A percentile compares a stretch with the other conserved stretches of the same genome.
Conservation (phyloP, 441 rosid genomes). For the Populus hybrid region DNA sequence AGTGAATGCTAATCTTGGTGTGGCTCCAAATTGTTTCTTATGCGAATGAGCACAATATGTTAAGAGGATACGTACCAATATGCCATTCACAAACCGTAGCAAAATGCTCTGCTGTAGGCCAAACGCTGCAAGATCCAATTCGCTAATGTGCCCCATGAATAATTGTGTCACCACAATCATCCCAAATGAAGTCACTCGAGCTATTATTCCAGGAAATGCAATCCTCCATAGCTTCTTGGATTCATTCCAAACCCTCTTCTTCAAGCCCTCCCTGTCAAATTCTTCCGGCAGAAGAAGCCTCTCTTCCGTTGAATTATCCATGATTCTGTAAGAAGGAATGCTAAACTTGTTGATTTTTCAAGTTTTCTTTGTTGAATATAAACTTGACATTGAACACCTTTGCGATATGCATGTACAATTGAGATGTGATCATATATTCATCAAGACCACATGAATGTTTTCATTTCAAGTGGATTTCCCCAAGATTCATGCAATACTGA, state of each 20-base stretch:
- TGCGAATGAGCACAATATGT: too few species aligned
- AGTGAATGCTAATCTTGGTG: too few species aligned
- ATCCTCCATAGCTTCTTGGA: slow-evolving; percentile 45
- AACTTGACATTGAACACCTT: neutral
- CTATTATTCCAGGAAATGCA: slow-evolving; percentile 36
- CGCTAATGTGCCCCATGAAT: slow-evolving; percentile 40
- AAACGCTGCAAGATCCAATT: slow-evolving; percentile 39
- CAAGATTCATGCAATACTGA: neutral
- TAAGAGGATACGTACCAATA: slow-evolving; percentile 31
- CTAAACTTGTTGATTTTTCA: neutral
- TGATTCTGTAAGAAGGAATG: neutral
- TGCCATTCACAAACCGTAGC: slow-evolving; percentile 37
- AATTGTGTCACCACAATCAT: slow-evolving; percentile 34
- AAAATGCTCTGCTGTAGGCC: slow-evolving; percentile 38
- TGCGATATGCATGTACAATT: neutral
- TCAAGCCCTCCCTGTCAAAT: neutral
- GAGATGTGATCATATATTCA: neutral
- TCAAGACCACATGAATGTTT: neutral
- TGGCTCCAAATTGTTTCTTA: too few species aligned
- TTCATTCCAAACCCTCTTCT: slow-evolving; percentile 46
- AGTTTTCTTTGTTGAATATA: neutral
- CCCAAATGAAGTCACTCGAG: slow-evolving; percentile 35
- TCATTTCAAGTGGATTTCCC: neutral
- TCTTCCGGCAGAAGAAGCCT: slow-evolving; percentile 19
- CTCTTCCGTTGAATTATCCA: slow-evolving; percentile 22